Evolutionary conservation across 257 asterid genomes (phyloP).

Genomic region (Solanum pinnatisectum): DNA sequence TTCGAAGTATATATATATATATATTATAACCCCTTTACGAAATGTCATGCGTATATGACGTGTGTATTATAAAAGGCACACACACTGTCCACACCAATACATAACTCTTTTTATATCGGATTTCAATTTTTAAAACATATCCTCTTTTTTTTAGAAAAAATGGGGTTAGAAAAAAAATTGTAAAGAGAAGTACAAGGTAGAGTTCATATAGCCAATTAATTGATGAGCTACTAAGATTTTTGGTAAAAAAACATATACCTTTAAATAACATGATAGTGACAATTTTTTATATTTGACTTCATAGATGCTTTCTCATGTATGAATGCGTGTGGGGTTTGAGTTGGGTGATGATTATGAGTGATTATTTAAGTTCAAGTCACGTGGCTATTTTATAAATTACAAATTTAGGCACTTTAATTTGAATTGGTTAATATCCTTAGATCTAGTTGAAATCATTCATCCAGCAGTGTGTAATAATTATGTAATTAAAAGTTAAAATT

Average conservation of each 20-base stretch:
- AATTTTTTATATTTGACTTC: not conserved
- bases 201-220: not conserved
- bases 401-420: not conserved
- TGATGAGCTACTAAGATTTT: not conserved
- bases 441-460: not conserved
- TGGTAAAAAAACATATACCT: too few relatives aligned
- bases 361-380: not conserved
- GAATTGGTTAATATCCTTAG: not conserved
- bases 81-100: not conserved
- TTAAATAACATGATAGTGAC: too few relatives aligned
- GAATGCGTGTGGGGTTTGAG: not conserved
- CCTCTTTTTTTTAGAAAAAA: too few relatives aligned
- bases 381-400: not conserved
- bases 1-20: too few relatives aligned
- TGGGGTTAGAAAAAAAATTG: not conserved
- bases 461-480: not conserved
- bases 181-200: not conserved
- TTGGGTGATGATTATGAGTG: not conserved
- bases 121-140: not conserved
- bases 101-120: not conserved
- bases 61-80: not conserved
- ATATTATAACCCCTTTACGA: not conserved
- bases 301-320: not conserved
- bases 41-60: not conserved
- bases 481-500: not conserved